A percentile compares a stretch with the other conserved stretches of the same genome.
Conservation (phyloP, 306 rosid species). For the Rosa lucieae region DNA sequence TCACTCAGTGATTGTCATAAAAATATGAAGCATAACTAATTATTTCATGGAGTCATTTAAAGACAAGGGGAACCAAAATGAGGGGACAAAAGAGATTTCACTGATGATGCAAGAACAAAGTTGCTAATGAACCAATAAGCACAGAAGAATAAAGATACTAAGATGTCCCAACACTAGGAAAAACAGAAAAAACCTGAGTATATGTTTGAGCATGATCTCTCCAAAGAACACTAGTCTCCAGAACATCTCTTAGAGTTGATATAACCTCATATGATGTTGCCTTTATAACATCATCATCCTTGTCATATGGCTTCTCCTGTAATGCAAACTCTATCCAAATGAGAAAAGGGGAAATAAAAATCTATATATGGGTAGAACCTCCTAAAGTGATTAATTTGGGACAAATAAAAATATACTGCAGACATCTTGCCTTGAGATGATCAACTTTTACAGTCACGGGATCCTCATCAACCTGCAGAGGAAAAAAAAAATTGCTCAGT, state of each 20-base stretch:
- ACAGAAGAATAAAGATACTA: background rate
- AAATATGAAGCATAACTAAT: background rate
- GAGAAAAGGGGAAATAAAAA: slow-evolving; percentile 21
- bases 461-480: slow-evolving; percentile 73
- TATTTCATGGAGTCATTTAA: background rate
- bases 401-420: slow-evolving; percentile 12
- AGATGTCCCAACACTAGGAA: background rate
- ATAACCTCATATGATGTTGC: slow-evolving; percentile 91
- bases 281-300: slow-evolving; percentile 83
- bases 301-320: slow-evolving; percentile 80
- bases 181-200: slow-evolving; percentile 52
- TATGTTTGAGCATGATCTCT: slow-evolving; percentile 85
- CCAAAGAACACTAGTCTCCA: slow-evolving; percentile 81
- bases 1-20: background rate
- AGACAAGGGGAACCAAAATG: background rate
- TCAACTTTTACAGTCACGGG: slow-evolving; percentile 96
- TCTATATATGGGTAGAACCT: slow-evolving; percentile 8
- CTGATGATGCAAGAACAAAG: background rate
- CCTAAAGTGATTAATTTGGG: slow-evolving; percentile 11
- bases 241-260: slow-evolving; percentile 69
- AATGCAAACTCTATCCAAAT: slow-evolving; percentile 27
- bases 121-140: background rate
- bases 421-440: slow-evolving; percentile 77
- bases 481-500: slow-evolving; percentile 1
- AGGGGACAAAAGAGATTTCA: background rate